Evolutionary conservation across 192 early-diverging fungal genomes (phyloP).

Genomic region (Gaertneriomyces sp.): DNA sequence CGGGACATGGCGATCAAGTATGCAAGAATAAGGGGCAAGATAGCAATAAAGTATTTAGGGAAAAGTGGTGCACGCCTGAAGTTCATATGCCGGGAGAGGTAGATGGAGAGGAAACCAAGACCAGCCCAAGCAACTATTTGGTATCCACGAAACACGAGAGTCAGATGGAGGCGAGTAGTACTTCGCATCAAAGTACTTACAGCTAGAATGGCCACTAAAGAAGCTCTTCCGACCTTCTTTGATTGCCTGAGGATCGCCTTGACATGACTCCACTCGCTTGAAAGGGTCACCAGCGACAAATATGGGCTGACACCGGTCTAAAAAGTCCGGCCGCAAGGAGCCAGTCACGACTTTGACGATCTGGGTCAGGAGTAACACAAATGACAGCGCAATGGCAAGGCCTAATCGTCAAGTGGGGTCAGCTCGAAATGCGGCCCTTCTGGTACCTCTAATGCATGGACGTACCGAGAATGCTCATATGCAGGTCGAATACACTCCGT

Average conservation of each 20-base stretch:
- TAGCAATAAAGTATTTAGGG: slow-evolving; percentile 22
- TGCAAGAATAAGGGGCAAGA: slow-evolving; percentile 26
- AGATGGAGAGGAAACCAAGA: slow-evolving; percentile 22
- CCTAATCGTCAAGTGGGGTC: neutral
- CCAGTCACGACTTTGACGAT: slow-evolving; percentile 30
- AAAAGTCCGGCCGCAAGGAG: slow-evolving; percentile 29
- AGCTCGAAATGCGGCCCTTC: neutral
- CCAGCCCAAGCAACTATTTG: slow-evolving; percentile 17
- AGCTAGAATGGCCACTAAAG: slow-evolving; percentile 29
- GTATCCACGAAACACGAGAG: neutral
- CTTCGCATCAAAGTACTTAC: slow-evolving; percentile 11
- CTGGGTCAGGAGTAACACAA: slow-evolving; percentile 30
- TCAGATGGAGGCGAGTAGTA: neutral
- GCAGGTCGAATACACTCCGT: slow-evolving; percentile 23
- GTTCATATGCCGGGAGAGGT: slow-evolving; percentile 29
- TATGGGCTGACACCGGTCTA: slow-evolving; percentile 24
- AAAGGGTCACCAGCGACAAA: slow-evolving; percentile 1
- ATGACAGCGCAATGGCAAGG: slow-evolving; percentile 8
- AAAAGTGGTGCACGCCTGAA: slow-evolving; percentile 16
- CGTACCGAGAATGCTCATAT: slow-evolving; percentile 4
- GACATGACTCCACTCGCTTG: slow-evolving; percentile 8
- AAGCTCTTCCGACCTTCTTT: slow-evolving; percentile 35
- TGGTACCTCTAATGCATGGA: neutral
- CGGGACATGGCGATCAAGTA: slow-evolving; percentile 26
- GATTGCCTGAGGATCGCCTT: slow-evolving; percentile 15